phyloP scores from a whole-genome alignment of 805 yeast genomes.

The Cyberlindnera saturnus region DNA sequence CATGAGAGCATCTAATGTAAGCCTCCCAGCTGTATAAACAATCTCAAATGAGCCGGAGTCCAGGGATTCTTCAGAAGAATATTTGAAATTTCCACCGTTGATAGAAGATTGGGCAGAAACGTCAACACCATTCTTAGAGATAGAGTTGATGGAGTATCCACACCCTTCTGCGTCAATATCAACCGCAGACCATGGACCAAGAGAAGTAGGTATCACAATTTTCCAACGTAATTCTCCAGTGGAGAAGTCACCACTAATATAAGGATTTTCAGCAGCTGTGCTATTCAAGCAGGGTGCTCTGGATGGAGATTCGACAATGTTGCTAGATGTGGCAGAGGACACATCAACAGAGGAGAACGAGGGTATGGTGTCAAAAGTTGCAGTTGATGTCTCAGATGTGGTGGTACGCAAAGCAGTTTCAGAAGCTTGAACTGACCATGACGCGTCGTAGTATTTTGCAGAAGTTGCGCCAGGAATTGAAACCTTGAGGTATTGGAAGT shows the following conservation, averaged over 20 bases:
- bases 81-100: constrained; percentile 3
- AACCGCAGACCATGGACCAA: constrained; percentile 11
- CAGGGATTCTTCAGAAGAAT: neutral
- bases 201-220: constrained; percentile 6
- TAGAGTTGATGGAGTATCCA: constrained; percentile 3
- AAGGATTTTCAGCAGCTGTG: constrained; percentile 2
- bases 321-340: neutral
- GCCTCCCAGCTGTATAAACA: constrained; percentile 5
- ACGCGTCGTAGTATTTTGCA: constrained; percentile 5
- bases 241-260: constrained; percentile 6
- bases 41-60: constrained; percentile 1
- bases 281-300: neutral
- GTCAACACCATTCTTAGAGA: constrained; percentile 5
- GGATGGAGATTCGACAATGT: neutral
- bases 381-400: neutral
- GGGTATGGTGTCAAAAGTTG: no score
- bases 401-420: neutral
- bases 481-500: neutral
- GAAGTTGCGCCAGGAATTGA: constrained; percentile 5
- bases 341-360: neutral
- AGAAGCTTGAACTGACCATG: neutral
- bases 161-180: constrained; percentile 5
- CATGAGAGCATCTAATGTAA: constrained; percentile 1
- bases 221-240: constrained; percentile 9
- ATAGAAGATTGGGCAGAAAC: constrained; percentile 2